phyloP scores from a whole-genome alignment of 352 stramenopile genomes.

The Globisporangium carolinianum region DNA sequence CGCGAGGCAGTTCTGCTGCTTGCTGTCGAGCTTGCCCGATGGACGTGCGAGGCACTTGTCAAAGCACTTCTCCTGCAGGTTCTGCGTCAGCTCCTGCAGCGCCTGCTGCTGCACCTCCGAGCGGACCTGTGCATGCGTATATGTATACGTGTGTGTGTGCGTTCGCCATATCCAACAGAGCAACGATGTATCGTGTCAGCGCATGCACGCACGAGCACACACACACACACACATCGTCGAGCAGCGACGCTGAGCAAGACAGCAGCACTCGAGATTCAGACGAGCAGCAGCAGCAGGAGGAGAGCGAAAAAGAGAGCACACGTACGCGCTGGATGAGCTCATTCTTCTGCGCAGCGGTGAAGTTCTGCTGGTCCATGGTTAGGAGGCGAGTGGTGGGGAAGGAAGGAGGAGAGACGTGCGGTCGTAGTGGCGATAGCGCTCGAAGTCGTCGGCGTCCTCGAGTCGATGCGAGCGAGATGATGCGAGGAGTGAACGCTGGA shows the following conservation, averaged over 20 bases:
- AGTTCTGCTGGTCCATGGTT: slow-evolving; percentile 66
- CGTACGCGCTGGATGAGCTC: slow-evolving; percentile 76
- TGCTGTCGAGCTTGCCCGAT: slow-evolving; percentile 81
- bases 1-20: slow-evolving; percentile 88
- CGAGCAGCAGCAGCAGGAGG: no score
- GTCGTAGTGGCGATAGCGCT: not conserved
- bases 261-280: no score
- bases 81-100: slow-evolving; percentile 82
- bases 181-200: not conserved
- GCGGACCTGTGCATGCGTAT: slow-evolving; percentile 36
- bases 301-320: not conserved
- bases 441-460: not conserved
- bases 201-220: no score
- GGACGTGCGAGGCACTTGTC: slow-evolving; percentile 84
- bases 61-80: slow-evolving; percentile 87
- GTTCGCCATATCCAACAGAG: no score
- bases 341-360: slow-evolving; percentile 80
- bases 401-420: not conserved
- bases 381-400: not conserved
- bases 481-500: no score
- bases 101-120: slow-evolving; percentile 80
- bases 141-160: no score
- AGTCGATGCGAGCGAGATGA: not conserved
- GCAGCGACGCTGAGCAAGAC: not conserved
- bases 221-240: not conserved